Evolutionary conservation across 768 basidiomycete species (phyloP), one percentile per base, ranked within the genome.

Genomic region (Agrocybe pediades): DNA sequence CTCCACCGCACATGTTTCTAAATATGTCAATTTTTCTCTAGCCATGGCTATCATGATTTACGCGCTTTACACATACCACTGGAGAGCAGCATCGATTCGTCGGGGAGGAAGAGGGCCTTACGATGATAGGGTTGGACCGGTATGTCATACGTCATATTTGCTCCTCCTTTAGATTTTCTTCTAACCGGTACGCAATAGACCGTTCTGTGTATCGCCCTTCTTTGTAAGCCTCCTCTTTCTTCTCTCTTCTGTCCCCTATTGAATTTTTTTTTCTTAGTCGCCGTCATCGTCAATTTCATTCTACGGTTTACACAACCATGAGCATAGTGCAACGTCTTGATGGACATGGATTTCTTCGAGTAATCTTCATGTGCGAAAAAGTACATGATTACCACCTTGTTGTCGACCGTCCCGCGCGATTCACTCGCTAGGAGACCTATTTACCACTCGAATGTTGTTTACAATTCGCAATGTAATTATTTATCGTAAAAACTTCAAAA

Each of bases 11-110:
- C 3, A 44, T 26, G 44, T 25, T 41, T 9, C 43, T 26, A n/a
- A 36, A 49, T 39, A 21, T 19, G 42, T 44, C n/a, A n/a, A 52
- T 15, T 15, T 36, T 15, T 41, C 39, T 45, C 13, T 39, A 96
- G 96, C 96, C 30, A 91, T 98, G 85, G 92, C 85, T 19, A 94
- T 98, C 55, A 98, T 99, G 97, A 68, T 92, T 9, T 99, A 99
- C 69, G 96, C 97, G 2, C 73, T 99, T 13, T 88, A 89, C 61
- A 93, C 94, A 39, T 99, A 95, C 68, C 96, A 98, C 68, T 96
- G 95, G 92, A 85, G 97, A 58, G 97, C 96, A 6, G 83, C 85
- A 23, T 90, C 94, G 21, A 99, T 99, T 65, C 86, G 95, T 46
- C 78, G 84, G 29, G 92, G 96, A 43, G 93, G 95, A 9, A 82